These are phyloP conservation scores for Ogataea minuta DNA, from an alignment of 805 yeast species.

Conservation along the genomic window DNA sequence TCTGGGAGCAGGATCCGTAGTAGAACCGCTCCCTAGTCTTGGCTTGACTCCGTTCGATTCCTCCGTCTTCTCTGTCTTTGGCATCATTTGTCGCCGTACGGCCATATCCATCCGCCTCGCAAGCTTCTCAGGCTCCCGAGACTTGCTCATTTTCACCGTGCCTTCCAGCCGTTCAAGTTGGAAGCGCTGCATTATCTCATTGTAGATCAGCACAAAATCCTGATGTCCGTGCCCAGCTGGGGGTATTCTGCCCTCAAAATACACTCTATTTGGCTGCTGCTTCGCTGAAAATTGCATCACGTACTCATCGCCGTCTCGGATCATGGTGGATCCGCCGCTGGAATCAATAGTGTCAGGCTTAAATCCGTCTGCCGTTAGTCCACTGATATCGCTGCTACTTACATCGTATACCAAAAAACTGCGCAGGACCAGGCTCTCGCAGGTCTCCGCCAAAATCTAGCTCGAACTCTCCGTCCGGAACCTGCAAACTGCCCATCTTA, in stretches of 20 bases:
- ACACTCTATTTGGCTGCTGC: slow-evolving; percentile 18
- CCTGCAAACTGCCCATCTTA: slow-evolving; percentile 6
- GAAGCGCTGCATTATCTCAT: slow-evolving; percentile 27
- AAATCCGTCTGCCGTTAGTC: slow-evolving; percentile 28
- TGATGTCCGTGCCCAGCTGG: slow-evolving; percentile 12
- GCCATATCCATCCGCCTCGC: slow-evolving; percentile 12
- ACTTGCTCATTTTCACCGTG: slow-evolving; percentile 31
- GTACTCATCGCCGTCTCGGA: slow-evolving; percentile 20
- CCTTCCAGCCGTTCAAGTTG: slow-evolving; percentile 29
- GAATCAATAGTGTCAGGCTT: slow-evolving; percentile 34
- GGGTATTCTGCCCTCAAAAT: slow-evolving; percentile 32
- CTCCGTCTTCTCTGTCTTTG: not conserved
- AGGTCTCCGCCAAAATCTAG: slow-evolving; percentile 32
- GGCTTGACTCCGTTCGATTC: slow-evolving; percentile 6
- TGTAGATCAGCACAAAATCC: slow-evolving; percentile 31
- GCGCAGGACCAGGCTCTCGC: slow-evolving; percentile 16
- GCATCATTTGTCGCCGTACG: not conserved
- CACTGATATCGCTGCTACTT: slow-evolving; percentile 14
- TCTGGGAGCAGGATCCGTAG: not conserved
- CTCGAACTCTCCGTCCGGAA: slow-evolving; percentile 39
- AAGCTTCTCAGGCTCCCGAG: slow-evolving; percentile 30
- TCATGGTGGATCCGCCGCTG: slow-evolving; percentile 23
- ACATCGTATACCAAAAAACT: slow-evolving; percentile 34
- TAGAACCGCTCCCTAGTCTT: slow-evolving; percentile 6
- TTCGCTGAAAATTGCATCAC: slow-evolving; percentile 22